Evolutionary conservation across 345 rosid species (phyloP), one percentile per base, ranked within the genome.

Genomic region (Eucalyptus curtisii): DNA sequence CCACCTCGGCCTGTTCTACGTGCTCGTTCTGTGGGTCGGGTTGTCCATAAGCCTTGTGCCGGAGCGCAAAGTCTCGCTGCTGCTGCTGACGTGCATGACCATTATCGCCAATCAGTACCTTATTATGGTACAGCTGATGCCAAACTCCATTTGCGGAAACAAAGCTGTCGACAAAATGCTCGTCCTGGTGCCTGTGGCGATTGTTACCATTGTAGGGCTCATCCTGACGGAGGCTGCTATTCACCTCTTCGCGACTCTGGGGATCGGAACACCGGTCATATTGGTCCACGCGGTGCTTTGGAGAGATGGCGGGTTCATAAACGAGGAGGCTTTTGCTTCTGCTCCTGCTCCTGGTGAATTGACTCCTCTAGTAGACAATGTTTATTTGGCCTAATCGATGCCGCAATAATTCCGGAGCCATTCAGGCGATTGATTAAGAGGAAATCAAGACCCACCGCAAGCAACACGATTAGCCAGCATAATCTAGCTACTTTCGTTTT

Each of bases 31-130:
- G 68, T 91, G 91, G 91, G 44, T 86, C 2, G 86, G 91, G 3
- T 86, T 91, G 48, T 87, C 89, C 57, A 91, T 91, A 30, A 88
- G 89, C 89, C 89, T 91, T 10, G 79, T 90, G 61, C 93, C 91
- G 12, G 2, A 44, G 86, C 89, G 90, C 17, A 86, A 84, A 49
- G 59, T 84, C 33, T 91, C 93, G 10, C 37, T 91, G 55, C 81
- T 90, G 24, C 24, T 49, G 19, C 37, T 90, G 68, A 88, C 82
- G 5, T 88, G 87, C 45, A 89, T 59, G 89, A 91, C 90, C 7
- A 87, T 84, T 7, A 84, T 91, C 27, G 53, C 87, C 6, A 87
- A 88, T 8, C 37, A 88, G 81, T 91, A 87, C 89, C 61, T 88
- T 11, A 19, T 92, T 15, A 19, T 92, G 25, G 17, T 90, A 9